A percentile compares a stretch with the other conserved stretches of the same genome.
These are phyloP conservation scores for Margaritispora aquatica DNA, from an alignment of 495 filamentous ascomycete species.

Conservation along the genomic window DNA sequence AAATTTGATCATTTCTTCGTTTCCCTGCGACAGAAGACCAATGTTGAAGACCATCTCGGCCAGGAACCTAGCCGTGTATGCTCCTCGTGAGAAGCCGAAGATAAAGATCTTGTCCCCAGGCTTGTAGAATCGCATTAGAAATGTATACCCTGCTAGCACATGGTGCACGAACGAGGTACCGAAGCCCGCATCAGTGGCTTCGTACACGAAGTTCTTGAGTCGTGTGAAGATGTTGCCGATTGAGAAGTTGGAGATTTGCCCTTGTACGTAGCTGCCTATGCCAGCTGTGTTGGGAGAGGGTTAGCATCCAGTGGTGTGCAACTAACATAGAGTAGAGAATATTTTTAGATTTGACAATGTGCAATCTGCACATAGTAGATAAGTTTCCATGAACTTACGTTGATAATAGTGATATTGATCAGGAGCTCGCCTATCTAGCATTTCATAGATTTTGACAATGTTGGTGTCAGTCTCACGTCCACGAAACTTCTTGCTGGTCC, in stretches of 20 bases:
- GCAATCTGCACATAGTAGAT: no score
- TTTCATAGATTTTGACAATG: conserved; percentile 79
- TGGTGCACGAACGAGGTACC: conserved; percentile 80
- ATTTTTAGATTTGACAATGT: no score
- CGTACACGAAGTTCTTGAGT: conserved; percentile 55
- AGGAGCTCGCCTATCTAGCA: conserved; percentile 48
- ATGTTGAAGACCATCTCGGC: conserved; percentile 85
- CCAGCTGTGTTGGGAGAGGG: conserved; percentile 7
- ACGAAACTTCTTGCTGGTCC: conserved; percentile 81
- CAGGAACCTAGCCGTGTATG: conserved; percentile 68
- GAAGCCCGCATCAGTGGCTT: conserved; percentile 77
- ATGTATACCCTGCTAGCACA: conserved; percentile 79
- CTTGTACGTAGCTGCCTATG: conserved; percentile 32
- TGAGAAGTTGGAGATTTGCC: conserved; percentile 43
- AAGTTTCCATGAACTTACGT: conserved; percentile 20
- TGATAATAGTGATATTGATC: conserved; percentile 63
- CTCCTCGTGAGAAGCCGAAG: conserved; percentile 64
- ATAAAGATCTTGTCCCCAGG: conserved; percentile 73
- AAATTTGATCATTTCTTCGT: conserved; percentile 79
- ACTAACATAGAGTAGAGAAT: no score
- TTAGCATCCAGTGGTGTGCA: no score
- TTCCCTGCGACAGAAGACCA: conserved; percentile 71
- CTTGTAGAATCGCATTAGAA: conserved; percentile 80
- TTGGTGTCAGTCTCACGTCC: conserved; percentile 81
- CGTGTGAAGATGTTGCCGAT: not conserved